Percentiles rank a stretch among this genome's conserved stretches.
Evolutionary conservation across 768 basidiomycete species (phyloP).

Genomic region (Tulasnella sp.): DNA sequence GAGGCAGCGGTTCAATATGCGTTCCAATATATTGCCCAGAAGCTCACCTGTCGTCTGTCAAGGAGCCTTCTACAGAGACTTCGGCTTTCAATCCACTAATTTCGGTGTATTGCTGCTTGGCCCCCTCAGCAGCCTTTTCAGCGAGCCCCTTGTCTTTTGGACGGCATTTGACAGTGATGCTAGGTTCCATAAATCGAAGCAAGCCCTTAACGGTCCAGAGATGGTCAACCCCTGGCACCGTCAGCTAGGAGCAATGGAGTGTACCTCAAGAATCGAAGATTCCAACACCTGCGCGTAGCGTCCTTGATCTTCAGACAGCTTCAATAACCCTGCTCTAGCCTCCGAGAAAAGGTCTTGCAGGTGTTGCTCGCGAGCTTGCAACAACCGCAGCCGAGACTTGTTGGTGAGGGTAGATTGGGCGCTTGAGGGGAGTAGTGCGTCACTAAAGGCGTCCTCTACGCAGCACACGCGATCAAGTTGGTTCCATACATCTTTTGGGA

Average conservation of each 20-base stretch:
- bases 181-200: constrained; percentile 74
- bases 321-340: constrained; percentile 59
- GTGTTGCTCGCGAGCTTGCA: constrained; percentile 88
- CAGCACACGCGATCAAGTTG: constrained; percentile 15
- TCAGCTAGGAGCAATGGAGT: constrained; percentile 24
- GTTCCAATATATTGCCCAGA: background rate
- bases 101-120: constrained; percentile 64
- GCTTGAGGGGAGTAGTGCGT: constrained; percentile 42
- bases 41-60: constrained; percentile 68
- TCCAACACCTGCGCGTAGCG: constrained; percentile 81
- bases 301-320: constrained; percentile 58
- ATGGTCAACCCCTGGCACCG: background rate
- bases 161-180: constrained; percentile 62
- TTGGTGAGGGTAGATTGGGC: constrained; percentile 95
- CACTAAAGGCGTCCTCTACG: background rate
- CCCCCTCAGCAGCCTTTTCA: constrained; percentile 59
- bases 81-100: constrained; percentile 66
- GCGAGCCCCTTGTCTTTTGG: constrained; percentile 60
- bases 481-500: constrained; percentile 92
- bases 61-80: constrained; percentile 54
- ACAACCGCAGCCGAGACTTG: constrained; percentile 85
- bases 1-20: background rate
- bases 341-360: constrained; percentile 81
- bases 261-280: constrained; percentile 71
- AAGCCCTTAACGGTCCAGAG: constrained; percentile 47